Evolutionary conservation across 768 basidiomycete genomes (phyloP).

Genomic region (Lactarius trivialis): DNA sequence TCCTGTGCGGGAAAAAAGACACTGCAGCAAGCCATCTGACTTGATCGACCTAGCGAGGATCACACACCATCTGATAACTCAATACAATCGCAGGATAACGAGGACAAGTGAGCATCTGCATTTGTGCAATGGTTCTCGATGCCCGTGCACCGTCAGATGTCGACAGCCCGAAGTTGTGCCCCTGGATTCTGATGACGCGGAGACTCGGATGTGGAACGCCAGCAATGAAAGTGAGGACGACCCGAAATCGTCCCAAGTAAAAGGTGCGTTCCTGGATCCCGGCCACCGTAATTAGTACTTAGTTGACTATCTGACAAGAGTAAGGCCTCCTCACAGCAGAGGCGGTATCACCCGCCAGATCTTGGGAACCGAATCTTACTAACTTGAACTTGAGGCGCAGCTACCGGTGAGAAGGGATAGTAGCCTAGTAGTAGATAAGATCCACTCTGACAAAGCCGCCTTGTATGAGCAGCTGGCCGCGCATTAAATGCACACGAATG

Average conservation of each 20-base stretch:
- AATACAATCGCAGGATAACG: too few species aligned
- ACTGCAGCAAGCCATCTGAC: conserved; percentile 69
- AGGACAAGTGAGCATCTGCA: too few species aligned
- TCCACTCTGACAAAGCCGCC: not conserved
- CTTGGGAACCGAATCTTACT: conserved; percentile 64
- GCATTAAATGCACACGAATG: not conserved
- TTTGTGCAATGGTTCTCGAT: too few species aligned
- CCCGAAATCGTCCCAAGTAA: conserved; percentile 53
- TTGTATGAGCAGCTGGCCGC: not conserved
- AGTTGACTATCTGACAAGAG: conserved; percentile 38
- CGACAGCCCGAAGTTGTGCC: conserved; percentile 53
- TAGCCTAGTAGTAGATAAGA: too few species aligned
- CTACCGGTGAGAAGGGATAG: conserved; percentile 43
- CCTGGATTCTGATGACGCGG: conserved; percentile 45
- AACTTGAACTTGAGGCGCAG: conserved; percentile 41
- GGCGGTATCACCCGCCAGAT: conserved; percentile 80
- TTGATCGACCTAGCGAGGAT: conserved; percentile 63
- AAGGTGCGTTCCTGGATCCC: conserved; percentile 24
- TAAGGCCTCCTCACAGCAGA: conserved; percentile 84
- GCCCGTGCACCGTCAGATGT: too few species aligned
- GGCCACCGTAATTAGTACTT: not conserved
- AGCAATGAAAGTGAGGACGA: conserved; percentile 71
- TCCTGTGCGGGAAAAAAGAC: conserved; percentile 39
- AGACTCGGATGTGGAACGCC: conserved; percentile 79
- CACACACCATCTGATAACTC: conserved; percentile 25